Conservation (phyloP, 768 basidiomycete species). For the Leucocoprinus sp. region DNA sequence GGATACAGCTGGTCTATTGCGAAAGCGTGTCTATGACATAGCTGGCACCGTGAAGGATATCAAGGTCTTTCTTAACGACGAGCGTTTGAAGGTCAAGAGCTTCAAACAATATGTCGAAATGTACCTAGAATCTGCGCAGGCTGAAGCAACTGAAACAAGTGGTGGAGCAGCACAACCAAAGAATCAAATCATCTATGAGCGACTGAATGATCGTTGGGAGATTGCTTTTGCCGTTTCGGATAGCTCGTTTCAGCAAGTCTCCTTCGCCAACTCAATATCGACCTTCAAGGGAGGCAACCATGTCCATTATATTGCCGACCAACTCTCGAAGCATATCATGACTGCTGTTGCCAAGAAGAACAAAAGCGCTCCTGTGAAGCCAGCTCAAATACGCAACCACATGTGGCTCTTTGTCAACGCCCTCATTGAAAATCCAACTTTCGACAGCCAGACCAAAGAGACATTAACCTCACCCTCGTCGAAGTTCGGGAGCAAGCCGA, state of each 20-base stretch:
- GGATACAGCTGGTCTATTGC: constrained; percentile 81
- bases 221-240: constrained; percentile 92
- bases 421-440: constrained; percentile 94
- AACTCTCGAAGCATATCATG: constrained; percentile 80
- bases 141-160: constrained; percentile 57
- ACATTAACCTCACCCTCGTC: constrained; percentile 77
- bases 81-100: constrained; percentile 84
- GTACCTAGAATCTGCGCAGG: constrained; percentile 74
- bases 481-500: constrained; percentile 88
- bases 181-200: constrained; percentile 75
- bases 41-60: constrained; percentile 91
- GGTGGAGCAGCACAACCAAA: constrained; percentile 78
- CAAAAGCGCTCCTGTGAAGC: constrained; percentile 90
- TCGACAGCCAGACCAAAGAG: constrained; percentile 99
- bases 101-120: constrained; percentile 98
- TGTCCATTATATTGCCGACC: constrained; percentile 77
- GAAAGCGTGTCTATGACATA: constrained; percentile 94
- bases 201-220: constrained; percentile 81
- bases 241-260: constrained; percentile 87
- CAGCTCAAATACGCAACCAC: constrained; percentile 91
- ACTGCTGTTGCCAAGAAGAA: constrained; percentile 91
- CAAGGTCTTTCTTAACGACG: constrained; percentile 91
- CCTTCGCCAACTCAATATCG: constrained; percentile 96
- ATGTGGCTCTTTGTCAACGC: constrained; percentile 98
- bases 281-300: constrained; percentile 97